A percentile compares a stretch with the other conserved stretches of the same genome.
These are phyloP conservation scores for Chenopodium berlandieri DNA, from an alignment of 148 eudicot species.

Conservation along the genomic window DNA sequence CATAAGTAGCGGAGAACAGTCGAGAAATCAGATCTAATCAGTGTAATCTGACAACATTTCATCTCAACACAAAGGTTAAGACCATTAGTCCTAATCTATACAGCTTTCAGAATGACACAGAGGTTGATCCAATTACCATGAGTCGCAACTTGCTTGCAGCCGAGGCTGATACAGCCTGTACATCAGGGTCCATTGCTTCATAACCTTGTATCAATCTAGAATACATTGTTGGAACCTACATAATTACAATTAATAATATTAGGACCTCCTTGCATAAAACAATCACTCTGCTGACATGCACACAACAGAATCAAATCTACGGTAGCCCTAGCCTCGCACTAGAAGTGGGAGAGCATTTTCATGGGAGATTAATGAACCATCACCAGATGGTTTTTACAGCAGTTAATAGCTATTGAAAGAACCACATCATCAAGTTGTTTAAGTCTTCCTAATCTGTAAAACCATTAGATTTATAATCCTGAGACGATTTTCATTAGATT, in stretches of 20 bases:
- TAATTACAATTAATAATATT: background rate
- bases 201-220: constrained; percentile 95
- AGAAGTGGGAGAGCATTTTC: background rate
- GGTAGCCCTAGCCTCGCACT: constrained; percentile 1
- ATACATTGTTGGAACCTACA: constrained; percentile 98
- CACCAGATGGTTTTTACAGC: background rate
- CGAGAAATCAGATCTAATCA: background rate
- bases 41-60: background rate
- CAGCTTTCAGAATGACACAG: background rate
- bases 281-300: constrained; percentile 11
- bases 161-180: constrained; percentile 57
- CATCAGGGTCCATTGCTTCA: constrained; percentile 87
- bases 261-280: background rate
- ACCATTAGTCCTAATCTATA: background rate
- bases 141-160: constrained; percentile 90
- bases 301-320: background rate
- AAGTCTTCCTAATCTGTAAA: background rate
- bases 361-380: background rate
- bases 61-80: background rate
- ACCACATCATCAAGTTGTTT: background rate
- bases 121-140: constrained; percentile 58
- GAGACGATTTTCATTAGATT: background rate
- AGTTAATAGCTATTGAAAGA: background rate
- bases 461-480: background rate
- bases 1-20: background rate